Conservation (phyloP, 2,329 filamentous ascomycete species). For the Cordyceps sp. region DNA sequence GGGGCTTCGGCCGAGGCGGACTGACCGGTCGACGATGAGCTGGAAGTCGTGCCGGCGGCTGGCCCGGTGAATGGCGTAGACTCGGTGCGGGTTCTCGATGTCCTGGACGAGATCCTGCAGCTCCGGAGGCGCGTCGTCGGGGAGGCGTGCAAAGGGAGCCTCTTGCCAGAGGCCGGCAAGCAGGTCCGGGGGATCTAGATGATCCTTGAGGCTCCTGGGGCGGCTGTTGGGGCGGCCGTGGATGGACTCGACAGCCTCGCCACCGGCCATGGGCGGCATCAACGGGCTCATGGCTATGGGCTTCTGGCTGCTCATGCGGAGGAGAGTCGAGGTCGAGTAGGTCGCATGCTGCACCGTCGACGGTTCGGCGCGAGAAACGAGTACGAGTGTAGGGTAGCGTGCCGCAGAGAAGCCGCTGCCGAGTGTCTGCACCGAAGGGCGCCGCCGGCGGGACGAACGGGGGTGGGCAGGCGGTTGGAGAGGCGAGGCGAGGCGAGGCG, state of each 20-base stretch:
- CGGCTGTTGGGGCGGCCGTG: background rate
- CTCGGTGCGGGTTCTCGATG: slow-evolving; percentile 42
- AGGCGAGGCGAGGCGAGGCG: no score
- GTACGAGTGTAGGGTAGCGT: no score
- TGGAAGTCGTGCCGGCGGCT: slow-evolving; percentile 48
- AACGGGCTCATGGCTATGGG: slow-evolving; percentile 6
- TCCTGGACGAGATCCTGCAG: slow-evolving; percentile 37
- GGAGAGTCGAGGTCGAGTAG: background rate
- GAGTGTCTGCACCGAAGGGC: no score
- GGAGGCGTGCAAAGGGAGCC: slow-evolving; percentile 40
- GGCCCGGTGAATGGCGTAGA: slow-evolving; percentile 44
- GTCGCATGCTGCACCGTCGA: slow-evolving; percentile 1
- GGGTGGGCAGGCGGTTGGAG: no score
- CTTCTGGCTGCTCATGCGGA: background rate
- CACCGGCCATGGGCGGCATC: slow-evolving; percentile 3
- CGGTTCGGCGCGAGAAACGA: no score
- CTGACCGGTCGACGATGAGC: slow-evolving; percentile 49
- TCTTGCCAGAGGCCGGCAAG: slow-evolving; percentile 44
- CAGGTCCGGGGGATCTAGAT: slow-evolving; percentile 25
- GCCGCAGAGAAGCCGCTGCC: no score
- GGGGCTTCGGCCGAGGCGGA: background rate
- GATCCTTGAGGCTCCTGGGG: slow-evolving; percentile 2
- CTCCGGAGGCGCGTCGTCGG: slow-evolving; percentile 41
- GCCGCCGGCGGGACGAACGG: no score
- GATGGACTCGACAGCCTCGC: slow-evolving; percentile 1